Evolutionary conservation across 2,329 filamentous ascomycete species (phyloP).

Genomic region (Fusarium guadeloupense): DNA sequence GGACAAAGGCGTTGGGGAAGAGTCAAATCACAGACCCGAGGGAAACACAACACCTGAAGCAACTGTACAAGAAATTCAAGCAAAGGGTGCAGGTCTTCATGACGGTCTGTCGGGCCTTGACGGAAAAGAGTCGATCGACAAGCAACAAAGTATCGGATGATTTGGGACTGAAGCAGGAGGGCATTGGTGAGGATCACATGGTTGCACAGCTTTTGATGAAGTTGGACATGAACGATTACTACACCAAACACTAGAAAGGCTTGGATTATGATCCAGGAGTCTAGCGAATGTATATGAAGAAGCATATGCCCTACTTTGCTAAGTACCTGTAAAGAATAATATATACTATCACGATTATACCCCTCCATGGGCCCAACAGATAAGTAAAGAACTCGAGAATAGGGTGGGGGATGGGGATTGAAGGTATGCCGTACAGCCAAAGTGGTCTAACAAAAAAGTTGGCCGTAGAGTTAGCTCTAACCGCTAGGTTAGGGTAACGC

Average conservation of each 20-base stretch:
- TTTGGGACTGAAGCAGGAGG: constrained; percentile 49
- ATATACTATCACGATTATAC: not conserved
- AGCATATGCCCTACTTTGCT: not conserved
- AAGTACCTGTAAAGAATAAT: not conserved
- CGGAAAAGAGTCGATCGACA: constrained; percentile 64
- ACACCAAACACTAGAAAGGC: constrained; percentile 49
- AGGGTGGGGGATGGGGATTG: too few relatives aligned
- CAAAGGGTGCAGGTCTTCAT: constrained; percentile 80
- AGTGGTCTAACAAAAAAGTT: too few relatives aligned
- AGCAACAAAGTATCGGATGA: constrained; percentile 45
- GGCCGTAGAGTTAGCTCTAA: too few relatives aligned
- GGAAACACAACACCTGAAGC: constrained; percentile 39
- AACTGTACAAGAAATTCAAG: constrained; percentile 72
- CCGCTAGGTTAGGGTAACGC: too few relatives aligned
- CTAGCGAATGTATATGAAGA: not conserved
- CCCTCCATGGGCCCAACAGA: constrained; percentile 22
- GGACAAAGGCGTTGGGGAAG: constrained; percentile 50
- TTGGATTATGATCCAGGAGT: not conserved
- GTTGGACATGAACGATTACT: constrained; percentile 77
- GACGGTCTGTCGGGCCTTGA: constrained; percentile 73
- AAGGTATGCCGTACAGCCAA: too few relatives aligned
- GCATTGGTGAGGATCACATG: constrained; percentile 62
- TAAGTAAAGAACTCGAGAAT: too few relatives aligned
- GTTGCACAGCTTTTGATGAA: constrained; percentile 74
- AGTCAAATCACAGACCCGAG: constrained; percentile 20